A percentile compares a stretch with the other conserved stretches of the same genome.
phyloP scores from a whole-genome alignment of 148 eudicot species.

The Camellia japonica region DNA sequence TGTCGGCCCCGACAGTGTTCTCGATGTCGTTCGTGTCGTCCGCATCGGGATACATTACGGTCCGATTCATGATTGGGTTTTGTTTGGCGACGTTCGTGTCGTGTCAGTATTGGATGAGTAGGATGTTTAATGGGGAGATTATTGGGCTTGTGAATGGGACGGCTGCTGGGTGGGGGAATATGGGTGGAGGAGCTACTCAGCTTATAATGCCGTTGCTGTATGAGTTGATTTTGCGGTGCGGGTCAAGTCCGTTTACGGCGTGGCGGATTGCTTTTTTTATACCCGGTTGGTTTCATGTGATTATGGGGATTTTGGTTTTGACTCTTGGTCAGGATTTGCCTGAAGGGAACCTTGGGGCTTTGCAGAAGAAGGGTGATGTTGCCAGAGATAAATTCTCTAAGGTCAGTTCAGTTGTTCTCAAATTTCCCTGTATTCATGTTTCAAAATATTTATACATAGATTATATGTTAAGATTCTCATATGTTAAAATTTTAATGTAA shows the following conservation, averaged over 20 bases:
- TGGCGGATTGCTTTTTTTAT: constrained; percentile 58
- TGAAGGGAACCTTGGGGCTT: constrained; percentile 45
- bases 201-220: constrained; percentile 44
- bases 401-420: constrained; percentile 20
- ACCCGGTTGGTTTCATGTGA: constrained; percentile 45
- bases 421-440: too few species aligned
- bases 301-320: constrained; percentile 43
- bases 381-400: constrained; percentile 44
- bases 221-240: constrained; percentile 23
- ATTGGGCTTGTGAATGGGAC: constrained; percentile 48
- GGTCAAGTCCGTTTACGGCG: constrained; percentile 45
- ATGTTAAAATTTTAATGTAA: too few species aligned
- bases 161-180: constrained; percentile 53
- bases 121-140: constrained; percentile 45
- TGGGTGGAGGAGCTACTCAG: constrained; percentile 58
- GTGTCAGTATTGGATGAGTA: constrained; percentile 54
- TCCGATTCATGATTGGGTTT: constrained; percentile 56
- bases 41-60: constrained; percentile 20
- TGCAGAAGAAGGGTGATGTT: constrained; percentile 51
- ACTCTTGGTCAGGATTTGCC: constrained; percentile 56
- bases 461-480: too few species aligned
- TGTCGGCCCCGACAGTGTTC: constrained; percentile 24
- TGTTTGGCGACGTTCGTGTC: constrained; percentile 52
- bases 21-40: constrained; percentile 21
- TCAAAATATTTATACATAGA: too few species aligned